Evolutionary conservation across 2,329 filamentous ascomycete genomes (phyloP).

Genomic region (Fusarium phyllophilum): DNA sequence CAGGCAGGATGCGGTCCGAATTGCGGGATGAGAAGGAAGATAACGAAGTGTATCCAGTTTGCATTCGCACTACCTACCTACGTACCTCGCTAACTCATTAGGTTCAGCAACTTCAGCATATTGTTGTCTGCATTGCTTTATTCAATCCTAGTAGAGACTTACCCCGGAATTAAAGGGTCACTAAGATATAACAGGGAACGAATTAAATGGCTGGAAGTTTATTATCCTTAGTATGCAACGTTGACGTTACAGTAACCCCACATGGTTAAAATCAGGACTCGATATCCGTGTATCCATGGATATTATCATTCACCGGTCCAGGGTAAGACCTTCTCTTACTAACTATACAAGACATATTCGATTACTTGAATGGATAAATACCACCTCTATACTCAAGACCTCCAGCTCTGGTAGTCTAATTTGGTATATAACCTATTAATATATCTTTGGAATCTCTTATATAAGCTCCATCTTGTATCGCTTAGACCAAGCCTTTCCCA

Average conservation of each 20-base stretch:
- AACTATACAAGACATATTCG: not conserved
- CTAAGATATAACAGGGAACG: not conserved
- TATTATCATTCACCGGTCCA: not conserved
- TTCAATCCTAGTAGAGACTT: not conserved
- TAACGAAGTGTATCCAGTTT: not conserved
- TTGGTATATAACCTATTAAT: not conserved
- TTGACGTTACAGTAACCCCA: not conserved
- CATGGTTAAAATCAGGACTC: not conserved
- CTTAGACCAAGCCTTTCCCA: no score
- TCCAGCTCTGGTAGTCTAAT: not conserved
- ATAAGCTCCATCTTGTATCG: no score
- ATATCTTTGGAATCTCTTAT: not conserved
- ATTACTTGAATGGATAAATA: not conserved
- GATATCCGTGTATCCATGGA: not conserved
- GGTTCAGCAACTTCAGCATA: not conserved
- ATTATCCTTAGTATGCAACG: not conserved
- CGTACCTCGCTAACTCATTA: not conserved
- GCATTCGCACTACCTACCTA: not conserved
- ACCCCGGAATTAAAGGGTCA: not conserved
- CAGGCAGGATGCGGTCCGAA: not conserved
- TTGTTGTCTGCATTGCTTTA: not conserved
- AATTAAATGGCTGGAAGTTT: not conserved
- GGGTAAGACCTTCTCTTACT: rapidly evolving
- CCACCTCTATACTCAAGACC: no score
- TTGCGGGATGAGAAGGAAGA: not conserved